A percentile compares a stretch with the other conserved stretches of the same genome.
Evolutionary conservation across 176 grass and related monocot species (phyloP).

Genomic region (Aegilops tauschii): DNA sequence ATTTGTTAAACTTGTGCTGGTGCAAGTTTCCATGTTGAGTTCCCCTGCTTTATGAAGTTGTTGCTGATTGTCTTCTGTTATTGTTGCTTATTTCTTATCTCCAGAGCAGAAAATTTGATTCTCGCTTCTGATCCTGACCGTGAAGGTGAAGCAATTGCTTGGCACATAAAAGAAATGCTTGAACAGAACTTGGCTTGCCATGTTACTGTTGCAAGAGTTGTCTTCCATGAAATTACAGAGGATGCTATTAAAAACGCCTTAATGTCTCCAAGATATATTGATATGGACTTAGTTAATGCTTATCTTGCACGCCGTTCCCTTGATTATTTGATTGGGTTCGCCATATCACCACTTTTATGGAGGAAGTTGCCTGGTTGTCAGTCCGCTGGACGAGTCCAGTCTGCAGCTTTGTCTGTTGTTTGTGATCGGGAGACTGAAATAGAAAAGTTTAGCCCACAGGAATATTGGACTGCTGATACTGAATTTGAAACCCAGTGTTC

Average conservation of each 20-base stretch:
- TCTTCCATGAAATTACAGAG: conserved; percentile 95
- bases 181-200: conserved; percentile 62
- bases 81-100: background rate
- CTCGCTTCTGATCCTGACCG: conserved; percentile 97
- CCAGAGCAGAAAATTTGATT: conserved; percentile 88
- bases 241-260: conserved; percentile 62
- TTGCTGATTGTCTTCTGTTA: conserved; percentile 13
- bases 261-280: conserved; percentile 66
- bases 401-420: conserved; percentile 85
- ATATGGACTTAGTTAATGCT: conserved; percentile 93
- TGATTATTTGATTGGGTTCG: conserved; percentile 97
- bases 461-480: conserved; percentile 79
- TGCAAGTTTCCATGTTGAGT: background rate
- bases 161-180: conserved; percentile 98
- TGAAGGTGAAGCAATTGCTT: conserved; percentile 98
- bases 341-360: conserved; percentile 92
- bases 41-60: conserved; percentile 11
- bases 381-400: conserved; percentile 91
- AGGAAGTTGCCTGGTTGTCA: conserved; percentile 93
- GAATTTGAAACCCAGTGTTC: conserved; percentile 43
- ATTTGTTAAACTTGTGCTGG: background rate
- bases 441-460: conserved; percentile 73
- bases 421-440: conserved; percentile 89
- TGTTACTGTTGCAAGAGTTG: conserved; percentile 72
- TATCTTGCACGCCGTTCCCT: conserved; percentile 90